phyloP scores from a whole-genome alignment of 2,329 filamentous ascomycete genomes.

The Pyricularia sp. region DNA sequence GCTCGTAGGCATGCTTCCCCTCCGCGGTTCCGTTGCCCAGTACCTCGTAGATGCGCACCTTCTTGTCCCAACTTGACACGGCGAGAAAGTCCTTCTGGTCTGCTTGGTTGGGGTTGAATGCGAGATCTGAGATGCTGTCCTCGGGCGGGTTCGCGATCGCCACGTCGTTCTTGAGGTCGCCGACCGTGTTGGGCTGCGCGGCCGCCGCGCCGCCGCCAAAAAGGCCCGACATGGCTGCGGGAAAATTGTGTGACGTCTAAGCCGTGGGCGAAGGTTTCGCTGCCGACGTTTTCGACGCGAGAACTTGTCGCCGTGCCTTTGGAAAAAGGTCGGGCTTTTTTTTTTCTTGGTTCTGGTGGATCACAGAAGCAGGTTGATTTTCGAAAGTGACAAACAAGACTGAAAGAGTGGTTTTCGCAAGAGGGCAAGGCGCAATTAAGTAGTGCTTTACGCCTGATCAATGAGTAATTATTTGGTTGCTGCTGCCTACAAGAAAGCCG shows the following conservation, averaged over 20 bases:
- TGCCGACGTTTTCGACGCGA: no score
- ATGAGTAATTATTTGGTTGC: neutral
- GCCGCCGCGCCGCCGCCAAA: constrained; percentile 44
- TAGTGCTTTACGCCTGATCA: neutral
- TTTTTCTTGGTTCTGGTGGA: neutral
- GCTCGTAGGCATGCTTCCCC: constrained; percentile 78
- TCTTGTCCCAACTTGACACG: constrained; percentile 94
- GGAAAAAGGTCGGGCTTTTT: neutral
- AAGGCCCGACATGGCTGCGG: constrained; percentile 49
- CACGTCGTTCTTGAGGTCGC: constrained; percentile 86
- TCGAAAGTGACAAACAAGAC: neutral
- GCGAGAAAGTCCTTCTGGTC: constrained; percentile 68
- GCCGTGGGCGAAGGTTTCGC: neutral
- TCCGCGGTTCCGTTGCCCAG: constrained; percentile 66
- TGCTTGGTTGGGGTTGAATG: constrained; percentile 49
- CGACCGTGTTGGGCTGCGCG: constrained; percentile 60
- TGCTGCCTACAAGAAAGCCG: neutral
- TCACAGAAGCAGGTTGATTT: neutral
- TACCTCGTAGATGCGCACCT: constrained; percentile 94
- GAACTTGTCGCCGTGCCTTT: no score
- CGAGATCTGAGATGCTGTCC: constrained; percentile 81
- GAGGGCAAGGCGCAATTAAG: neutral
- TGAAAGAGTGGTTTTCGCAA: neutral
- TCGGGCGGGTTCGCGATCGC: constrained; percentile 68
- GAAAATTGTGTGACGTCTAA: neutral